These are phyloP conservation scores for Aeminium ludgeri DNA, from an alignment of 495 filamentous ascomycete species.

Conservation along the genomic window DNA sequence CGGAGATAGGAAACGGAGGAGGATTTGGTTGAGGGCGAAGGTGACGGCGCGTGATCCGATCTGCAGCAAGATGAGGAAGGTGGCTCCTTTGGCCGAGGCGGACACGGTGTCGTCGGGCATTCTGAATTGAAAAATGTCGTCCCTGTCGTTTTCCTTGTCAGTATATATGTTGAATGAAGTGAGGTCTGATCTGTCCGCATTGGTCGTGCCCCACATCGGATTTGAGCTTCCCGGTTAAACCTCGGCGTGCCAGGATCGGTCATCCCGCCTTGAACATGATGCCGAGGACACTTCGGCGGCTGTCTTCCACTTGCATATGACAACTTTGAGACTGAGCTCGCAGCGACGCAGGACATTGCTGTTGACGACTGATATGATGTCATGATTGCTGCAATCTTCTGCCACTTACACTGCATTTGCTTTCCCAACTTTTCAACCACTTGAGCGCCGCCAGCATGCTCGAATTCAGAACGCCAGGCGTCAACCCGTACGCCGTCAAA, in stretches of 20 bases:
- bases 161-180: background rate
- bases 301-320: no score
- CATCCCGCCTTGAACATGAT: background rate
- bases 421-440: background rate
- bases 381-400: no score
- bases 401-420: no score
- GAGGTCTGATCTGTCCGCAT: no score
- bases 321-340: no score
- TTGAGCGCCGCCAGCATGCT: slow-evolving; percentile 44
- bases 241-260: background rate
- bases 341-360: no score
- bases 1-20: slow-evolving; percentile 74
- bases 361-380: no score
- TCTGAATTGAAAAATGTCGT: background rate
- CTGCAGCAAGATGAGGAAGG: slow-evolving; percentile 73
- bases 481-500: slow-evolving; percentile 86
- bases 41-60: slow-evolving; percentile 69
- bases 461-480: slow-evolving; percentile 81
- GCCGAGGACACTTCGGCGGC: no score
- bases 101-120: slow-evolving; percentile 24
- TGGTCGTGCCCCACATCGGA: background rate
- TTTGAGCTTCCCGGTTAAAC: no score
- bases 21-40: slow-evolving; percentile 76
- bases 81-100: slow-evolving; percentile 51
- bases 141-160: background rate